Conservation (phyloP, 2,329 filamentous ascomycete species). For the Sporothrix variecibatus region DNA sequence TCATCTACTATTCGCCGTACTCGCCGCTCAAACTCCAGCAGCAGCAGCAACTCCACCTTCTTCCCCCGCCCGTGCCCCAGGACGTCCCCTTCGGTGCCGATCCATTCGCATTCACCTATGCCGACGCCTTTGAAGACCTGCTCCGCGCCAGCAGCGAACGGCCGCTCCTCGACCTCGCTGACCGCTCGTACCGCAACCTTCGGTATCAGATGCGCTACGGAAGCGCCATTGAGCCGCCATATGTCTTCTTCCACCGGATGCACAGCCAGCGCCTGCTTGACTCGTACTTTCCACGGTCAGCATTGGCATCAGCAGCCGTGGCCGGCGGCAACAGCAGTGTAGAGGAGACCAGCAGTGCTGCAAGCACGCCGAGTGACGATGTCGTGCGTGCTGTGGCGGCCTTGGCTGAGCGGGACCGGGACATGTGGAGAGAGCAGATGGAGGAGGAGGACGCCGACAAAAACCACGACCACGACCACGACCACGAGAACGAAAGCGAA, state of each 20-base stretch:
- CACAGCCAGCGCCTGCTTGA: conserved; percentile 43
- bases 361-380: conserved; percentile 11
- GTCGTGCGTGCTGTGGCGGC: conserved; percentile 27
- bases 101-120: conserved; percentile 50
- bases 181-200: conserved; percentile 39
- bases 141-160: conserved; percentile 49
- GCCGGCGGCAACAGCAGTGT: conserved; percentile 25
- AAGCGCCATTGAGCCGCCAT: conserved; percentile 42
- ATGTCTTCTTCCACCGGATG: conserved; percentile 45
- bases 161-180: conserved; percentile 45
- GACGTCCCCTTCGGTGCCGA: conserved; percentile 45
- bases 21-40: conserved; percentile 47
- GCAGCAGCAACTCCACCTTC: conserved; percentile 34
- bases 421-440: conserved; percentile 31
- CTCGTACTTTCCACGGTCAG: conserved; percentile 36
- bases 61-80: conserved; percentile 51
- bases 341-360: conserved; percentile 24
- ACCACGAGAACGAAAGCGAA: conserved; percentile 13
- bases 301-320: conserved; percentile 11
- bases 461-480: conserved; percentile 14
- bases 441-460: conserved; percentile 24
- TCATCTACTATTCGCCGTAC: conserved; percentile 46
- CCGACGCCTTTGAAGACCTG: conserved; percentile 61
- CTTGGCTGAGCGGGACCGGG: conserved; percentile 20
- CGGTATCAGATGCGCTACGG: conserved; percentile 31